A percentile compares a stretch with the other conserved stretches of the same genome.
Conservation (phyloP, 1,284 basidiomycete genomes). For the Kalmanozyma brasiliensis region DNA sequence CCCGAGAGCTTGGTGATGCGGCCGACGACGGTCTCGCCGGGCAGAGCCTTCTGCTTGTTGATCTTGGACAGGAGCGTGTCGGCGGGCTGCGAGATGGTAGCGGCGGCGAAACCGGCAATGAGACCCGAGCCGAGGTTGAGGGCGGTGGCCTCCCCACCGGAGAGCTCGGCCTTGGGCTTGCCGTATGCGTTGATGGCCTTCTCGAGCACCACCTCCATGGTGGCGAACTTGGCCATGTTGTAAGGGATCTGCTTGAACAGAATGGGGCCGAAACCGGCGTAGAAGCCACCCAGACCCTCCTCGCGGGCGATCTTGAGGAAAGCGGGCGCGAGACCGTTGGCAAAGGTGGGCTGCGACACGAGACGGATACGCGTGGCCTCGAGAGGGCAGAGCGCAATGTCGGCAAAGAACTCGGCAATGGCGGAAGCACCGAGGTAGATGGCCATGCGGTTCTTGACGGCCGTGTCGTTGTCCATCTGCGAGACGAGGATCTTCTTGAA, state of each 20-base stretch:
- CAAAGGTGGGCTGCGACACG: slow-evolving; percentile 66
- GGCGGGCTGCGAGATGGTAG: slow-evolving; percentile 67
- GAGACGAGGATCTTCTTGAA: slow-evolving; percentile 67
- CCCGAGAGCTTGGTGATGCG: slow-evolving; percentile 70
- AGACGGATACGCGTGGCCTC: slow-evolving; percentile 68
- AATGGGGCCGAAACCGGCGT: slow-evolving; percentile 70
- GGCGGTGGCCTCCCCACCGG: slow-evolving; percentile 59
- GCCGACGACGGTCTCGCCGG: slow-evolving; percentile 71
- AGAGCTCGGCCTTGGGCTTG: slow-evolving; percentile 71
- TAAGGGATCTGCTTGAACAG: slow-evolving; percentile 68
- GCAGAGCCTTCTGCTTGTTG: slow-evolving; percentile 74
- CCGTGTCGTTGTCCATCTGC: slow-evolving; percentile 64
- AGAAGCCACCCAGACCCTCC: slow-evolving; percentile 67
- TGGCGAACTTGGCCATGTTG: slow-evolving; percentile 71
- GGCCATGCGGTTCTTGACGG: slow-evolving; percentile 64
- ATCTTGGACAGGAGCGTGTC: slow-evolving; percentile 71
- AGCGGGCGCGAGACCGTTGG: slow-evolving; percentile 65
- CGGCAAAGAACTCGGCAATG: slow-evolving; percentile 67
- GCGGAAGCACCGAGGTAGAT: slow-evolving; percentile 67
- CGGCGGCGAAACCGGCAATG: slow-evolving; percentile 67
- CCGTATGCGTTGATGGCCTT: slow-evolving; percentile 70
- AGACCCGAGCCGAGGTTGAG: slow-evolving; percentile 67
- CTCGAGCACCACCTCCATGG: slow-evolving; percentile 69
- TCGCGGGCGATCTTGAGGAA: slow-evolving; percentile 64
- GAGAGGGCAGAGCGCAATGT: slow-evolving; percentile 68